Evolutionary conservation across 495 filamentous ascomycete species (phyloP), one percentile per base, ranked within the genome.

Genomic region (Cudoniella acicularis): DNA sequence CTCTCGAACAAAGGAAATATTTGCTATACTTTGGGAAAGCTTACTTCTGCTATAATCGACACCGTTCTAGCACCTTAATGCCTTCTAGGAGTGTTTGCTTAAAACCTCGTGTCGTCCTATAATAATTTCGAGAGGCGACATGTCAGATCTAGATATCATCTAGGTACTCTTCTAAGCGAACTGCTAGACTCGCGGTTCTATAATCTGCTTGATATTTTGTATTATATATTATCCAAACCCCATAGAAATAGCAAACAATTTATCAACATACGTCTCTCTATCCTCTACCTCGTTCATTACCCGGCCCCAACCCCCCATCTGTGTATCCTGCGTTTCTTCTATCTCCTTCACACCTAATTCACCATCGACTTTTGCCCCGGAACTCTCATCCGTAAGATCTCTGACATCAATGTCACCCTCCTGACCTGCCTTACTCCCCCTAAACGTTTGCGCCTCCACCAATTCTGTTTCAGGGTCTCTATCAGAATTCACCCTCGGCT

Each of bases 341-440:
- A 54, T 22, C 52, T 55, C 43, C 18, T 55, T 46, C 21, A 10
- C 13, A 20, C 13, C 16, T 10, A 24, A 8, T 36, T 42, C 21
- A 21, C 6, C 13, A 21, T 49, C 2, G 20, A 22, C 21, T 47
- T 21, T 13, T n/a, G 22, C 9, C 23, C 4, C 53, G 16, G 18
- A 22, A n/a, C 43, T 42, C 36, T 23, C 17, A 6, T 16, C 26
- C 2, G 16, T 8, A 41, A 54, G 21, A 27, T 59, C 50, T 16
- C 43, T 45, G 11, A 57, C 51, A 42, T 64, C 36, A 10, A 58
- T 26, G 26, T 23, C 41, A 16, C 60, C 53, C 20, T 64, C 57
- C 30, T 60, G 57, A 43, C 51, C 50, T 22, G 61, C 52, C 57
- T 56, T 60, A 49, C 60, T 64, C 9, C 49, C 45, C n/a, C 59